Evolutionary conservation across 2,329 filamentous ascomycete species (phyloP).

Genomic region (Venturia asperata): DNA sequence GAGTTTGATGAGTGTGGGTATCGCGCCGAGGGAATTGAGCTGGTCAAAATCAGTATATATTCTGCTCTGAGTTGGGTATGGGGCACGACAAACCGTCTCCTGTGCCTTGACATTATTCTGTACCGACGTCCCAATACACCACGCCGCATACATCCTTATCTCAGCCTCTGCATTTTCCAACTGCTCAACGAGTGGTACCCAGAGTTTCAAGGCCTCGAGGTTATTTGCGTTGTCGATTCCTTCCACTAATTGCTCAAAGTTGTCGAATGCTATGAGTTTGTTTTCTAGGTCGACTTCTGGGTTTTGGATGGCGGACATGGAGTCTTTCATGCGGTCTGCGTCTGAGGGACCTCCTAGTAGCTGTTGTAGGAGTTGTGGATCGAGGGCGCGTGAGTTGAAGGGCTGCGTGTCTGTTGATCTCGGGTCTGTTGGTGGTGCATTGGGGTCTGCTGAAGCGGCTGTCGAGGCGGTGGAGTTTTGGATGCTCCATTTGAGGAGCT

Average conservation of each 20-base stretch:
- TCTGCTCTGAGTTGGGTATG: neutral
- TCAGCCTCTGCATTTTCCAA: slow-evolving; percentile 63
- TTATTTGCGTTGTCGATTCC: slow-evolving; percentile 96
- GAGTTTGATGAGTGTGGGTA: slow-evolving; percentile 63
- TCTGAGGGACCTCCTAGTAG: slow-evolving; percentile 82
- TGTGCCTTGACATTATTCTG: slow-evolving; percentile 90
- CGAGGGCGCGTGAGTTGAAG: slow-evolving; percentile 12
- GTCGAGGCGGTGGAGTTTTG: slow-evolving; percentile 50
- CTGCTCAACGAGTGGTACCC: slow-evolving; percentile 69
- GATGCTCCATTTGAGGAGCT: slow-evolving; percentile 73
- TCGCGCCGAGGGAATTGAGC: slow-evolving; percentile 55
- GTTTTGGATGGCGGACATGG: slow-evolving; percentile 69
- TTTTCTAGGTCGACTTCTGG: slow-evolving; percentile 60
- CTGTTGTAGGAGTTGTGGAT: slow-evolving; percentile 47
- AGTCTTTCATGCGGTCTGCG: slow-evolving; percentile 81
- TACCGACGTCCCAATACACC: slow-evolving; percentile 89
- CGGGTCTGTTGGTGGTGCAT: slow-evolving; percentile 21
- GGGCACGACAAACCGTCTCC: slow-evolving; percentile 50
- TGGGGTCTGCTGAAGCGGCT: slow-evolving; percentile 29
- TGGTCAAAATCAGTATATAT: slow-evolving; percentile 25
- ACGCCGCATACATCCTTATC: slow-evolving; percentile 78
- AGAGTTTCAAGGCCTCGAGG: slow-evolving; percentile 68
- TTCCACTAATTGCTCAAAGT: slow-evolving; percentile 89
- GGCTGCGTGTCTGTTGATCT: slow-evolving; percentile 23
- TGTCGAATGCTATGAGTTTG: slow-evolving; percentile 82